These are phyloP conservation scores for Emericellopsis terricola DNA, from an alignment of 495 filamentous ascomycete species.

Conservation along the genomic window DNA sequence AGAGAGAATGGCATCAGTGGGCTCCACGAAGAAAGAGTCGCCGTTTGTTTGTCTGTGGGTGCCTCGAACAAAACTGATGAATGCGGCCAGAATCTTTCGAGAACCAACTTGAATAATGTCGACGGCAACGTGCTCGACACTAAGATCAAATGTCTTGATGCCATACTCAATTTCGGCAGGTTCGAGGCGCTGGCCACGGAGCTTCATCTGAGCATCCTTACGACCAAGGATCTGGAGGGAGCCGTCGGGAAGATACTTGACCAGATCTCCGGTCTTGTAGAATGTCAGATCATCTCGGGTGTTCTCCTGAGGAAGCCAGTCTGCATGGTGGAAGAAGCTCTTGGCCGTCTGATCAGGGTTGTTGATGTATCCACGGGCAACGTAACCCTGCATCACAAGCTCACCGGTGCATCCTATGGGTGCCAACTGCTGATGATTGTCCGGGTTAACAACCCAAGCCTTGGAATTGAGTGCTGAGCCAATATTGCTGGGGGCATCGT, in stretches of 20 bases:
- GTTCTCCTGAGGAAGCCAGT: too few relatives aligned
- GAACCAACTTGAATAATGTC: too few relatives aligned
- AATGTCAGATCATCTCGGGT: too few relatives aligned
- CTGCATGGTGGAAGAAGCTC: too few relatives aligned
- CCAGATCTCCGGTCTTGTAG: too few relatives aligned
- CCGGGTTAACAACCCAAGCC: slow-evolving; percentile 35
- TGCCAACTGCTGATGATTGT: slow-evolving; percentile 27
- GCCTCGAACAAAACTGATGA: slow-evolving; percentile 2
- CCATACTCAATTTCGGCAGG: too few relatives aligned
- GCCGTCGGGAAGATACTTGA: slow-evolving; percentile 20
- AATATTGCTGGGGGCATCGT: slow-evolving; percentile 12
- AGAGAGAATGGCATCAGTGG: slow-evolving; percentile 52
- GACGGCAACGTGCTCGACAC: slow-evolving; percentile 4
- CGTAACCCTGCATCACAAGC: slow-evolving; percentile 33
- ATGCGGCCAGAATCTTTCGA: slow-evolving; percentile 14
- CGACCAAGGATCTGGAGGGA: too few relatives aligned
- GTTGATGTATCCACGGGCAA: slow-evolving; percentile 29
- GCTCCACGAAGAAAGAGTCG: slow-evolving; percentile 16
- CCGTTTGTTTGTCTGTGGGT: not conserved
- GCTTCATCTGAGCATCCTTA: too few relatives aligned
- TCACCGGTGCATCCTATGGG: slow-evolving; percentile 41
- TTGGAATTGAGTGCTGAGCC: slow-evolving; percentile 16
- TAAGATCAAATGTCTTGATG: not conserved
- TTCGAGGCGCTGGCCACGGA: too few relatives aligned
- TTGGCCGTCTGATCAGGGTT: slow-evolving; percentile 17